These are phyloP conservation scores for Echinosophora koreensis DNA, from an alignment of 306 rosid species.

Conservation along the genomic window DNA sequence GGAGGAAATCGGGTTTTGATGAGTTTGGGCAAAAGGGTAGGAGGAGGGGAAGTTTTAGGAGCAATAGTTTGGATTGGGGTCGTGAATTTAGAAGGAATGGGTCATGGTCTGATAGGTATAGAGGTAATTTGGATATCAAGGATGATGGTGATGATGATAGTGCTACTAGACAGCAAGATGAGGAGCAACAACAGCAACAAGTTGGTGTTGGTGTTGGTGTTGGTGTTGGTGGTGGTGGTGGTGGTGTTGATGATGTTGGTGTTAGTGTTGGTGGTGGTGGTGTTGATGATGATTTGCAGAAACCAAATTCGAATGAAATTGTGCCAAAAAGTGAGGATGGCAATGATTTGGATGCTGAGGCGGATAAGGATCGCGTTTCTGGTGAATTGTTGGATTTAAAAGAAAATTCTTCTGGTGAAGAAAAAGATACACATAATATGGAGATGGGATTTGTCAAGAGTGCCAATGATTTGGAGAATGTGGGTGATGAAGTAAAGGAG, in stretches of 20 bases:
- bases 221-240: conserved; percentile 42
- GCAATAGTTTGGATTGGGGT: conserved; percentile 72
- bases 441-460: conserved; percentile 46
- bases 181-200: conserved; percentile 30
- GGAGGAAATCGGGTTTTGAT: conserved; percentile 67
- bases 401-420: conserved; percentile 54
- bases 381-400: conserved; percentile 55
- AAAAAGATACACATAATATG: conserved; percentile 46
- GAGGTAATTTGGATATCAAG: conserved; percentile 56
- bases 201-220: conserved; percentile 19
- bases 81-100: conserved; percentile 69
- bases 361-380: conserved; percentile 46
- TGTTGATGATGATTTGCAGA: conserved; percentile 49
- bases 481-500: conserved; percentile 52
- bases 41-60: conserved; percentile 66
- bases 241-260: conserved; percentile 40
- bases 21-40: conserved; percentile 66
- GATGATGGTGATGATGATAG: conserved; percentile 56
- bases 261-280: conserved; percentile 38
- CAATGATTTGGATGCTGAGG: conserved; percentile 54
- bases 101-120: conserved; percentile 68
- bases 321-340: conserved; percentile 53
- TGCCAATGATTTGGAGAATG: conserved; percentile 51
- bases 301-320: conserved; percentile 46
- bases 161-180: conserved; percentile 55